Conservation (phyloP, 352 stramenopile genomes). For the Phytopythium kandeliae region DNA sequence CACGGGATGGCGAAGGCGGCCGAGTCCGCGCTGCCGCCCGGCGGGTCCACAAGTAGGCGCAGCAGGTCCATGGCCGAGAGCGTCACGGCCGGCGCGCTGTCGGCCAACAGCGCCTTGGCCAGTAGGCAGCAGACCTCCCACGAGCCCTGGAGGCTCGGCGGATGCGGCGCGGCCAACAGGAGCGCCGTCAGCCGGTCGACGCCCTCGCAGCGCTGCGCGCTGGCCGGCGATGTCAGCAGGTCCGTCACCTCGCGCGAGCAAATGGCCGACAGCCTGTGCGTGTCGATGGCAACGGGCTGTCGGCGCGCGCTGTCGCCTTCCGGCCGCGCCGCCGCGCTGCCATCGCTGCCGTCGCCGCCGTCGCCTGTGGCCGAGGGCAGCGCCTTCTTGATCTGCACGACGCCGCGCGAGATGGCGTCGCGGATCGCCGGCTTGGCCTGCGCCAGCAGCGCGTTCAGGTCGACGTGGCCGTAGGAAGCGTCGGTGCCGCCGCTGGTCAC, state of each 20-base stretch:
- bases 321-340: slow-evolving; percentile 11
- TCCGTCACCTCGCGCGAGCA: slow-evolving; percentile 49
- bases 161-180: slow-evolving; percentile 22
- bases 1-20: slow-evolving; percentile 59
- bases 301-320: slow-evolving; percentile 50
- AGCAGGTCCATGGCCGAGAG: slow-evolving; percentile 53
- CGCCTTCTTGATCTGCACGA: slow-evolving; percentile 60
- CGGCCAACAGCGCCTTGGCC: slow-evolving; percentile 58
- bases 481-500: slow-evolving; percentile 42
- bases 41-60: slow-evolving; percentile 44
- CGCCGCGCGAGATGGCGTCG: slow-evolving; percentile 62
- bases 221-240: slow-evolving; percentile 33
- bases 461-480: slow-evolving; percentile 24
- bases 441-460: slow-evolving; percentile 58
- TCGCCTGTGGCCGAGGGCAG: slow-evolving; percentile 10
- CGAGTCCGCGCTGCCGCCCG: slow-evolving; percentile 4
- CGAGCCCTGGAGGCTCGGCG: slow-evolving; percentile 42
- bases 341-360: slow-evolving; percentile 10
- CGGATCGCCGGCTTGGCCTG: slow-evolving; percentile 64
- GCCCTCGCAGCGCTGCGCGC: slow-evolving; percentile 36
- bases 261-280: slow-evolving; percentile 49
- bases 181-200: slow-evolving; percentile 49
- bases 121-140: slow-evolving; percentile 75
- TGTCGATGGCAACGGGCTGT: slow-evolving; percentile 42
- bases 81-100: slow-evolving; percentile 38